These are phyloP conservation scores for Rhizopogon sp. DNA, from an alignment of 768 basidiomycete species.

Conservation along the genomic window DNA sequence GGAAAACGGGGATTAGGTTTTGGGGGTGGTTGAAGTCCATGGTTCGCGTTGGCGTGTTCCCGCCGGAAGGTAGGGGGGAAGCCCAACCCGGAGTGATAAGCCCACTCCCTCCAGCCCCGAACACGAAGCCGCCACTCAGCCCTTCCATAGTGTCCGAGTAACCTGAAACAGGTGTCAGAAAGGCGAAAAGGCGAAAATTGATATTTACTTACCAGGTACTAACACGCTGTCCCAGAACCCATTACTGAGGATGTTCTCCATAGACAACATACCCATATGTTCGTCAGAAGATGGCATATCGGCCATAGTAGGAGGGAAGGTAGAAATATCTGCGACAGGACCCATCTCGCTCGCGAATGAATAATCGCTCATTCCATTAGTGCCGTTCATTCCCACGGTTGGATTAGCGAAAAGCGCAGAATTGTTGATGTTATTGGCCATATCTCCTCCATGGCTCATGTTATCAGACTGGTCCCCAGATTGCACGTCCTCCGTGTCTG, in stretches of 20 bases:
- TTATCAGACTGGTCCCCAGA: background rate
- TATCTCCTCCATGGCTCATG: conserved; percentile 22
- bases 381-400: conserved; percentile 13
- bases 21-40: conserved; percentile 23
- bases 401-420: conserved; percentile 14
- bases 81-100: conserved; percentile 71
- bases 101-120: conserved; percentile 78
- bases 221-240: conserved; percentile 88
- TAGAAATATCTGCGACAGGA: conserved; percentile 73
- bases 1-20: conserved; percentile 18
- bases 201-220: conserved; percentile 62
- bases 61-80: conserved; percentile 57
- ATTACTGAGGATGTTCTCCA: conserved; percentile 77
- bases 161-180: conserved; percentile 36
- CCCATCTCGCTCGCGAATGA: conserved; percentile 83
- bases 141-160: conserved; percentile 80
- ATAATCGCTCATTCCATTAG: conserved; percentile 44
- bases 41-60: conserved; percentile 33
- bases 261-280: conserved; percentile 51
- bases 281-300: conserved; percentile 38
- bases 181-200: background rate
- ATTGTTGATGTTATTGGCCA: conserved; percentile 18
- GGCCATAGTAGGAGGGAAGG: conserved; percentile 87
- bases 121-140: conserved; percentile 81
- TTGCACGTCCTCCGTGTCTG: conserved; percentile 28